Conservation (phyloP, 2,329 filamentous ascomycete genomes). For the Exophiala spinifera region DNA sequence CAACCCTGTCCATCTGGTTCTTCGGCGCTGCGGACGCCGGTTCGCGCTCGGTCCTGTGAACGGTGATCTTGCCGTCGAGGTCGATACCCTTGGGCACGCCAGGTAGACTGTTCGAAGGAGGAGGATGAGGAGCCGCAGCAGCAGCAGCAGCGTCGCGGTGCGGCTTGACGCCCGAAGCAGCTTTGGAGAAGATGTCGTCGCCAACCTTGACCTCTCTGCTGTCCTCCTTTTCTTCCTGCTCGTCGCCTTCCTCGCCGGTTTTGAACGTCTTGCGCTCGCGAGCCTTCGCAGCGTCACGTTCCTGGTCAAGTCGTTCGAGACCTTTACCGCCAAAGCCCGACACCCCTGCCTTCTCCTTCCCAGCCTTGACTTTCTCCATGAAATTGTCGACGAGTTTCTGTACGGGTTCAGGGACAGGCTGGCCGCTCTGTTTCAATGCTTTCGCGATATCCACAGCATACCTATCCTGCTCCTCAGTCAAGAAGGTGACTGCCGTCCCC, state of each 20-base stretch:
- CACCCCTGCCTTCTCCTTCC: constrained; percentile 78
- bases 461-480: constrained; percentile 87
- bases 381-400: constrained; percentile 64
- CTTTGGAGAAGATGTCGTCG: constrained; percentile 55
- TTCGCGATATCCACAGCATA: constrained; percentile 86
- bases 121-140: no score
- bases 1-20: constrained; percentile 78
- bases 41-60: constrained; percentile 64
- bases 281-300: constrained; percentile 80
- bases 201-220: constrained; percentile 62
- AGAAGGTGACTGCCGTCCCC: constrained; percentile 94
- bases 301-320: constrained; percentile 84
- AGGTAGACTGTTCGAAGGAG: constrained; percentile 33
- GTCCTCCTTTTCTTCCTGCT: constrained; percentile 66
- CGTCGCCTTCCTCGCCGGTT: constrained; percentile 79
- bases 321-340: constrained; percentile 95
- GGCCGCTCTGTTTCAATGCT: constrained; percentile 86
- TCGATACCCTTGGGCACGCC: constrained; percentile 57
- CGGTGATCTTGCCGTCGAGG: constrained; percentile 67
- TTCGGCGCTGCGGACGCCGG: constrained; percentile 41
- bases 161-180: constrained; percentile 62
- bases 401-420: constrained; percentile 70
- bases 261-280: constrained; percentile 87
- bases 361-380: constrained; percentile 85
- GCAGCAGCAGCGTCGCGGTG: constrained; percentile 49